Base-by-base conservation (phyloP, 1,139 yeast genomes). In the Yamadazyma siamensis region DNA sequence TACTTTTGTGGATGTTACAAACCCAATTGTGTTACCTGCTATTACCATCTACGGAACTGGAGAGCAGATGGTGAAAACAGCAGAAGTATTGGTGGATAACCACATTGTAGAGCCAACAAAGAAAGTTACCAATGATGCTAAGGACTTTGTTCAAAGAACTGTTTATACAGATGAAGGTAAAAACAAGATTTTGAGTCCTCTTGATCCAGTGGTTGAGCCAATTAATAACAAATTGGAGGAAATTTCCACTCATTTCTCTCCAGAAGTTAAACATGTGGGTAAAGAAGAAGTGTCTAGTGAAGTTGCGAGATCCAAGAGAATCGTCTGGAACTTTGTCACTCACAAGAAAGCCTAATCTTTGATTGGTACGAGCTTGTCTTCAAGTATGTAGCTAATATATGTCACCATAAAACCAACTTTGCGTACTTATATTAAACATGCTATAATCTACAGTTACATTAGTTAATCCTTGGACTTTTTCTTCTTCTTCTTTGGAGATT, bases 191-290 rank as follows among this genome's bases (percentile, higher is more conserved):
- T 65, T 83, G 41, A 64, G 80, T 13, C 71, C 74, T 25, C 54
- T 78, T 18, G 89, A 84, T 48, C 85, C 87, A 4, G 25, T 80
- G 12, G 60, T 82, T 26, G 65, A 59, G 27, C 88, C 89, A 13
- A 32, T 79, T 24, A 85, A 84, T 55, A 58, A 65, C 27, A 59
- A 65, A 25, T 52, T 83, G 36, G 79, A 73, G 42, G 54, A 61
- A 5, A 44, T 64, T 23, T 65, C 78, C 25, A 43, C 40, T 10
- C 35, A 38, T 22, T 41, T 44, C 35, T 44, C 43, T 26, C 84
- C 86, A n/a, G 61, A 59, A 15, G 62, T 60, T 15, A 65, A 65
- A 31, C 55, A 57, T 29, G 71, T 67, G 10, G 50, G 71, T 4
- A 49, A 52, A n/a, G 66, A 65, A 6, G 61, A 61, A 4, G 61